phyloP scores from a whole-genome alignment of 1,284 basidiomycete species.

The Trichosporon ovoides region DNA sequence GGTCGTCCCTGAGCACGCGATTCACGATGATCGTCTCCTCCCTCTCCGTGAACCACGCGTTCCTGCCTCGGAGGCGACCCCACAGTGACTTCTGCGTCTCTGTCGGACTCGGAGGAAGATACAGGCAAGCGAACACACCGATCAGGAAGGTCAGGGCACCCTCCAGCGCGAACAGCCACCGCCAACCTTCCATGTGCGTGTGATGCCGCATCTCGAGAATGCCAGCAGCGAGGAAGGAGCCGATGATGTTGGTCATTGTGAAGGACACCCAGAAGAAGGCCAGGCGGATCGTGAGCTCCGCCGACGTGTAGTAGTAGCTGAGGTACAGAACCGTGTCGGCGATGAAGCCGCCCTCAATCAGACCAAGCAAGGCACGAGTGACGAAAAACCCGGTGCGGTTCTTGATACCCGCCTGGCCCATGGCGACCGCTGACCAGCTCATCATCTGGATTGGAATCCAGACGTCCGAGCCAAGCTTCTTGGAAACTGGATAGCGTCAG shows the following conservation, averaged over 20 bases:
- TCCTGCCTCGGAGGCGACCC: conserved; percentile 12
- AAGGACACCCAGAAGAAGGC: conserved; percentile 46
- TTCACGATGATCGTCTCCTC: conserved; percentile 52
- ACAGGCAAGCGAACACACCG: conserved; percentile 39
- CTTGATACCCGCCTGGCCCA: conserved; percentile 31
- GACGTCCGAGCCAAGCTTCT: conserved; percentile 47
- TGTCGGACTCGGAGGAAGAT: conserved; percentile 42
- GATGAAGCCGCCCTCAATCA: conserved; percentile 47
- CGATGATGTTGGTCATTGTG: conserved; percentile 31
- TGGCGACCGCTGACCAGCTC: conserved; percentile 40
- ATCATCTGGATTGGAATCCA: conserved; percentile 48
- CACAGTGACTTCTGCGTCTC: conserved; percentile 27
- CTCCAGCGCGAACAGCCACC: conserved; percentile 41
- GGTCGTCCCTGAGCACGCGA: conserved; percentile 50
- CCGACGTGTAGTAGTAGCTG: conserved; percentile 42
- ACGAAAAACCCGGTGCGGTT: conserved; percentile 35
- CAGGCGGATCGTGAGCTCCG: conserved; percentile 37
- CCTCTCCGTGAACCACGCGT: conserved; percentile 49
- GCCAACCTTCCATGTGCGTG: conserved; percentile 37
- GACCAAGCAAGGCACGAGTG: conserved; percentile 37
- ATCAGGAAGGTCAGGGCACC: conserved; percentile 41
- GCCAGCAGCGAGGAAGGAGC: conserved; percentile 40
- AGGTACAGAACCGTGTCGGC: conserved; percentile 49
- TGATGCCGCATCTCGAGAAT: conserved; percentile 40
- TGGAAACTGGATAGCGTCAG: conserved; percentile 22